Evolutionary conservation across 257 asterid genomes (phyloP), one percentile per base, ranked within the genome.

Genomic region (Gentiana dahurica): DNA sequence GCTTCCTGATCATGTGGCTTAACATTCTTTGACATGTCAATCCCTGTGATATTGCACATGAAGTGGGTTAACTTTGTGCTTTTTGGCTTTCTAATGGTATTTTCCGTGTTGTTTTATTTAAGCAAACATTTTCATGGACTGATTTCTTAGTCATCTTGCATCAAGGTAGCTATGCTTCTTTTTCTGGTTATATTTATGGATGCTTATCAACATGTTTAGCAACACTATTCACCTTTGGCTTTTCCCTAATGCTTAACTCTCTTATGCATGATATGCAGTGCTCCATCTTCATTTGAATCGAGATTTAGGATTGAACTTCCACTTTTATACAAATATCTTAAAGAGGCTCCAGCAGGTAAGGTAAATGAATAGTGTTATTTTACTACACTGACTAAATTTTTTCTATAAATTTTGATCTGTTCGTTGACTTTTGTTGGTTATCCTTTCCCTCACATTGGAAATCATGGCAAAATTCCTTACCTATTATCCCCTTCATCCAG

Each of bases 241-340:
- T 53, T 57, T 36, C 34, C 65, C n/a, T 45, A 39, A 50, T 64
- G 71, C 64, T 58, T 55, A 54, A 68, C 50, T 62, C 48, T 52
- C 65, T 39, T 41, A 49, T 54, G 65, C 61, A 55, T 72, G 53
- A 67, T 49, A 55, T 69, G 59, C 82, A 91, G 98, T 58, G 92
- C 98, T 4, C 95, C 98, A n/a, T 73, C 95, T 52, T 81, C 98
- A 48, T 91, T 87, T 83, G 94, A 85, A 76, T 73, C 81, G 67
- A 82, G 76, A 62, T 81, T 91, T 55, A 74, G 63, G 77, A 78
- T 71, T 68, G 90, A 91, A 64, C 73, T 62, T 69, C 95, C 96
- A 58, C 86, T 71, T 62, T 71, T 91, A 59, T 91, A 91, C 70
- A 74, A 78, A 55, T 88, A 87, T 81, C 83, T 91, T 61, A 77